Conservation (phyloP, 192 early-diverging fungal species). For the Umbelopsis ramanniana region DNA sequence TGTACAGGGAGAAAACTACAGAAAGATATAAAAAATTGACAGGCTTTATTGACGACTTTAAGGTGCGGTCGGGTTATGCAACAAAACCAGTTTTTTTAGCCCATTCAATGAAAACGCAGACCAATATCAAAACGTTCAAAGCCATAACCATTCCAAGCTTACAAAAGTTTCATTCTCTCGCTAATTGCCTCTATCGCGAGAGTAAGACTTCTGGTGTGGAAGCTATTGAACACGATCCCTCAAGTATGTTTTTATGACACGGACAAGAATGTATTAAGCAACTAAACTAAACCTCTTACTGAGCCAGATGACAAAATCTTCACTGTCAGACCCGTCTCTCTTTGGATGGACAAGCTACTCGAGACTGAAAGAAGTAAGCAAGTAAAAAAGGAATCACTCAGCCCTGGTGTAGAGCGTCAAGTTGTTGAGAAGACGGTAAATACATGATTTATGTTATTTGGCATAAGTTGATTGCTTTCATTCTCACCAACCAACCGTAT, state of each 20-base stretch:
- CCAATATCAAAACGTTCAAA: not conserved
- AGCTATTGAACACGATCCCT: not conserved
- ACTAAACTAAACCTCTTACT: not conserved
- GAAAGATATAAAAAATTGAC: constrained; percentile 7
- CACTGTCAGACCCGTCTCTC: constrained; percentile 41
- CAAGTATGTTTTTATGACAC: not conserved
- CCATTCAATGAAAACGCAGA: not conserved
- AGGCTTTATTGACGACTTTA: not conserved
- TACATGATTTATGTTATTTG: not conserved
- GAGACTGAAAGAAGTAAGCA: constrained; percentile 27
- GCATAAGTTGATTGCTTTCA: not conserved
- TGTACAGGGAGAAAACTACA: not conserved
- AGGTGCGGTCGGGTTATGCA: not conserved
- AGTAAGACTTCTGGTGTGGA: not conserved
- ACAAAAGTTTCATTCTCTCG: not conserved
- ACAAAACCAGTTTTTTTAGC: not conserved
- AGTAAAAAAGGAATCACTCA: constrained; percentile 3
- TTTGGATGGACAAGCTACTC: constrained; percentile 49
- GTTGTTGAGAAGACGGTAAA: constrained; percentile 34
- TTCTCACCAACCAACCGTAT: not conserved
- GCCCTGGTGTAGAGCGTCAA: not conserved
- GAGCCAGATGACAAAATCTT: not conserved
- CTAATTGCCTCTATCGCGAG: not conserved
- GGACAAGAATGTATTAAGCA: not conserved
- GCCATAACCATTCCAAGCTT: not conserved